Percentiles rank a stretch among this genome's conserved stretches.
These are phyloP conservation scores for Typha latifolia DNA, from an alignment of 176 grass and related monocot genomes.

Conservation along the genomic window DNA sequence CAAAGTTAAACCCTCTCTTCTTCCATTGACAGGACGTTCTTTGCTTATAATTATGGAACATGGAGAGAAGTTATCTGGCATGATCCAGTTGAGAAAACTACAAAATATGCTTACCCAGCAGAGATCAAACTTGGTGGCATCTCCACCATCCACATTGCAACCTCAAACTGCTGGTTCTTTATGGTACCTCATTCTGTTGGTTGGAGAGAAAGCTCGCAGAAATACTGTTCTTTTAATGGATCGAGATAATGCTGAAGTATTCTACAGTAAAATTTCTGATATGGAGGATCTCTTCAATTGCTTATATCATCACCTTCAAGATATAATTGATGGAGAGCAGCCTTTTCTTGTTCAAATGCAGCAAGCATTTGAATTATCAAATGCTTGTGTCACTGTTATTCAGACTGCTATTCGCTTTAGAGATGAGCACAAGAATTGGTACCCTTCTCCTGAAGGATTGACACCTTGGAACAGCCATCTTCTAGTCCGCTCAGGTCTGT, in stretches of 20 bases:
- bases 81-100: conserved; percentile 86
- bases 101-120: conserved; percentile 65
- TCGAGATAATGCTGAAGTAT: conserved; percentile 97
- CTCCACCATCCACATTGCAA: conserved; percentile 42
- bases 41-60: conserved; percentile 92
- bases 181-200: conserved; percentile 89
- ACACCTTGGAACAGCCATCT: conserved; percentile 76
- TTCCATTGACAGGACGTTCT: conserved; percentile 44
- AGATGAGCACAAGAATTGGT: conserved; percentile 67
- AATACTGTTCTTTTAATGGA: conserved; percentile 94
- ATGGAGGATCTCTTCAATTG: conserved; percentile 89
- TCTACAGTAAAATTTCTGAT: conserved; percentile 91
- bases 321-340: conserved; percentile 56
- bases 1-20: neutral
- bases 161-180: conserved; percentile 45
- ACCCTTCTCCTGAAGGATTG: conserved; percentile 88
- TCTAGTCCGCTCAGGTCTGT: conserved; percentile 72
- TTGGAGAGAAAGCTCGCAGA: conserved; percentile 92
- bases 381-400: conserved; percentile 55
- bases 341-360: conserved; percentile 53
- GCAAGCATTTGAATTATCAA: conserved; percentile 71
- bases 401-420: conserved; percentile 55
- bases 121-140: conserved; percentile 17
- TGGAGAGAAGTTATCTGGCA: conserved; percentile 89
- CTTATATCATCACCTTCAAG: conserved; percentile 64